These are phyloP conservation scores for Neophaeococcomyces mojaviensis DNA, from an alignment of 2,329 filamentous ascomycete species.

Conservation along the genomic window DNA sequence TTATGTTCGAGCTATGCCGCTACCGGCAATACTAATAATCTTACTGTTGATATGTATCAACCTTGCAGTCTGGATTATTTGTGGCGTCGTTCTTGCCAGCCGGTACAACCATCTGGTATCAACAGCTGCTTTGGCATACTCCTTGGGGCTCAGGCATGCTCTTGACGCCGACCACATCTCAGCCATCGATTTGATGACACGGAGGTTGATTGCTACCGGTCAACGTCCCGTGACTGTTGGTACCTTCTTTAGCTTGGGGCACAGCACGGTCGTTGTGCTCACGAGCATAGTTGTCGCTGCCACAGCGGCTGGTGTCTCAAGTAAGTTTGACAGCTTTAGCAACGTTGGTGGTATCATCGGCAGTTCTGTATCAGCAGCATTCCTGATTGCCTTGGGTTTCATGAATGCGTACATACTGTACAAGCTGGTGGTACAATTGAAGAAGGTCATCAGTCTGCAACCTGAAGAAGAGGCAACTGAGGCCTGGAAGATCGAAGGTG, in stretches of 20 bases:
- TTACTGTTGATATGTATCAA: slow-evolving; percentile 47
- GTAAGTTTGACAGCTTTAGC: slow-evolving; percentile 72
- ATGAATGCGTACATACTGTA: slow-evolving; percentile 83
- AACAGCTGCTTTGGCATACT: slow-evolving; percentile 77
- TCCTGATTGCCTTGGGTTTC: slow-evolving; percentile 71
- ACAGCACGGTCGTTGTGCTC: slow-evolving; percentile 85
- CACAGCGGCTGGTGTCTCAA: slow-evolving; percentile 73
- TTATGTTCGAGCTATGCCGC: slow-evolving; percentile 49
- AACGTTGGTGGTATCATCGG: slow-evolving; percentile 82
- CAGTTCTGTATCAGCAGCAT: slow-evolving; percentile 74
- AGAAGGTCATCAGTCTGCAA: slow-evolving; percentile 47
- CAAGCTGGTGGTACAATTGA: slow-evolving; percentile 64
- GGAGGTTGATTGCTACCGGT: slow-evolving; percentile 75
- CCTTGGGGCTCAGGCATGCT: slow-evolving; percentile 85
- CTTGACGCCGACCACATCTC: slow-evolving; percentile 91
- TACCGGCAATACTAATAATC: slow-evolving; percentile 52
- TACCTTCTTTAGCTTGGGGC: slow-evolving; percentile 87
- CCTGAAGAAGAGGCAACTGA: slow-evolving; percentile 41
- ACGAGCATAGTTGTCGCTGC: slow-evolving; percentile 90
- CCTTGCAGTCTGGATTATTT: slow-evolving; percentile 50
- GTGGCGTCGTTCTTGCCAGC: slow-evolving; percentile 41
- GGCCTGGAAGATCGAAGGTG: slow-evolving; percentile 65
- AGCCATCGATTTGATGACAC: slow-evolving; percentile 92
- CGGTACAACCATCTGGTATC: slow-evolving; percentile 51
- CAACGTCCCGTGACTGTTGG: slow-evolving; percentile 85